These are phyloP conservation scores for Candida peoriensis DNA, from an alignment of 805 yeast genomes.

Conservation along the genomic window DNA sequence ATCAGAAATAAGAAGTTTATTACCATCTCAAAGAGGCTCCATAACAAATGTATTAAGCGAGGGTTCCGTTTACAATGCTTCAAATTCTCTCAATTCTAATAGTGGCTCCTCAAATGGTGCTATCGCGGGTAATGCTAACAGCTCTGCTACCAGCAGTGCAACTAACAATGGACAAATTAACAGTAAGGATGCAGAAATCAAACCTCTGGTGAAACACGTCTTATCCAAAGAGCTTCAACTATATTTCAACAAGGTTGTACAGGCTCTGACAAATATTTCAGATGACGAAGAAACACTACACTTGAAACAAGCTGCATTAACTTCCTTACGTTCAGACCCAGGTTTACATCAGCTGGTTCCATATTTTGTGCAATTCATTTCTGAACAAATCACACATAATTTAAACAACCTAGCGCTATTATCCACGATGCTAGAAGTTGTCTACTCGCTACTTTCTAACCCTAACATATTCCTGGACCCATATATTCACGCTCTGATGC, in stretches of 20 bases:
- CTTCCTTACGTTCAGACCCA: slow-evolving; percentile 83
- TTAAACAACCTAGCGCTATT: slow-evolving; percentile 65
- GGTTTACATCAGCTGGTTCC: slow-evolving; percentile 97
- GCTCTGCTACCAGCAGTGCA: slow-evolving; percentile 22
- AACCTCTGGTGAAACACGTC: slow-evolving; percentile 92
- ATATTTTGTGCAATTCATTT: slow-evolving; percentile 90
- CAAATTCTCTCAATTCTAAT: slow-evolving; percentile 15
- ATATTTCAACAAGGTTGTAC: slow-evolving; percentile 85
- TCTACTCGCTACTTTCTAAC: slow-evolving; percentile 79
- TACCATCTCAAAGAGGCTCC: slow-evolving; percentile 81
- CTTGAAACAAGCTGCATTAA: slow-evolving; percentile 73
- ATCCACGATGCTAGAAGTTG: slow-evolving; percentile 82
- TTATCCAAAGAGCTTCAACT: slow-evolving; percentile 90
- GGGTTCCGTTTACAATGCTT: slow-evolving; percentile 32
- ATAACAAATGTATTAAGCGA: slow-evolving; percentile 55
- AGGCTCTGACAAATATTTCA: slow-evolving; percentile 61
- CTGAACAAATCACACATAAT: slow-evolving; percentile 90
- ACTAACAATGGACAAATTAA: slow-evolving; percentile 5
- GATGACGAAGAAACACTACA: slow-evolving; percentile 35
- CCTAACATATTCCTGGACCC: slow-evolving; percentile 88
- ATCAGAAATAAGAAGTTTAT: slow-evolving; percentile 69
- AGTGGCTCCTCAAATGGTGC: slow-evolving; percentile 8
- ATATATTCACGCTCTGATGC: slow-evolving; percentile 93
- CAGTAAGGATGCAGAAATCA: slow-evolving; percentile 52
- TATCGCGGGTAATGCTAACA: slow-evolving; percentile 13